Evolutionary conservation across 78 protist species (phyloP), one percentile per base, ranked within the genome.

Genomic region (Dictyostelium purpureum): DNA sequence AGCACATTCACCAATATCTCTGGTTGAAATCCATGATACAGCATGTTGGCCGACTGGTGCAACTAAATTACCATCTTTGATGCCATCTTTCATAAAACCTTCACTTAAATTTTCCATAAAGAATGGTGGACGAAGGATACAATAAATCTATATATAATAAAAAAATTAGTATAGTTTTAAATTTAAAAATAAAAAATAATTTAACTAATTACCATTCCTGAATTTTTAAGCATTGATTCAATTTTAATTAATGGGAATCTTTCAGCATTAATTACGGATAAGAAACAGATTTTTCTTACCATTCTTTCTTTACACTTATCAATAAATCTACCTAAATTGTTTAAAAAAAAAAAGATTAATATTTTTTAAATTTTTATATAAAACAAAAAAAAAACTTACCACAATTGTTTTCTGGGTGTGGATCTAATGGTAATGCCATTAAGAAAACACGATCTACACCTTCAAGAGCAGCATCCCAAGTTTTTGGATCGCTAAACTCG

Each of bases 1-100:
- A 7, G 85, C 70, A 56, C 67, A 77, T 18, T 77, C 67, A 21
- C 70, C 70, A 57, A 77, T 56, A 38, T 77, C 82, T 6, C 52
- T 26, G 6, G 54, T 37, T 26, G 82, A 47, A 12, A 76, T 76
- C 70, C 63, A 76, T 18, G 63, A 11, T 3, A 52, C 56, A 1
- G 82, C 33, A 52, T 76, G 82, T 0, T 28, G n/a, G 21, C 82
- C 82, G 37, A 37, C 45, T 52, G 82, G 82, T 1, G 57, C 63
- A 35, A 14, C 12, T 6, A 76, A 19, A 4, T 1, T 21, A 26
- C 85, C 85, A 24, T 77, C 21, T 1, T 77, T 38, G 26, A 77
- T 35, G 4, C 57, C 85, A 40, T 57, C 31, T 18, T 33, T 31
- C 81, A 75, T 75, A 47, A 75, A 75, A 4, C 81, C 81, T 28